phyloP scores from a whole-genome alignment of 2,329 filamentous ascomycete genomes.

The Paraphoma chrysanthemicola region DNA sequence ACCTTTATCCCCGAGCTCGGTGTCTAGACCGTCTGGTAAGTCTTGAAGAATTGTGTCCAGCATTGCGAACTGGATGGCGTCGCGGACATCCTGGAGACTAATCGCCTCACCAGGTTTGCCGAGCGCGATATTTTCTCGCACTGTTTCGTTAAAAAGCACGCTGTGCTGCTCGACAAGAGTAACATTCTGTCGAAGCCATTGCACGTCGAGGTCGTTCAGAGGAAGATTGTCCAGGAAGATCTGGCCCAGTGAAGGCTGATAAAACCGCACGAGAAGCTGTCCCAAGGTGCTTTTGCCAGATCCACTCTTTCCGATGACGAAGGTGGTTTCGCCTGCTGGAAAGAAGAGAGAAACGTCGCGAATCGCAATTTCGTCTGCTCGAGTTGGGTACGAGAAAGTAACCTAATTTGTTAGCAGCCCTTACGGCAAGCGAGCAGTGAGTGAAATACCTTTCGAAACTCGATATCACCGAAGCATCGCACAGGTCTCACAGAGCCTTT shows the following conservation, averaged over 20 bases:
- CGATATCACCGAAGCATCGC: conserved; percentile 70
- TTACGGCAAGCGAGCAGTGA: neutral
- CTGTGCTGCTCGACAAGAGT: conserved; percentile 84
- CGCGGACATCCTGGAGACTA: conserved; percentile 62
- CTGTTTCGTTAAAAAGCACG: conserved; percentile 79
- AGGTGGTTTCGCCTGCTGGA: conserved; percentile 74
- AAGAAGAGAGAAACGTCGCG: conserved; percentile 72
- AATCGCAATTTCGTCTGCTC: conserved; percentile 67
- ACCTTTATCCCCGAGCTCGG: conserved; percentile 73
- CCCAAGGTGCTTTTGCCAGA: conserved; percentile 92
- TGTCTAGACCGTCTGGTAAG: conserved; percentile 75
- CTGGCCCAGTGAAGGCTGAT: conserved; percentile 68
- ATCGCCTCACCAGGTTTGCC: conserved; percentile 64
- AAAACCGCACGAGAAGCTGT: conserved; percentile 80
- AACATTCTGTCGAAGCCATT: conserved; percentile 79
- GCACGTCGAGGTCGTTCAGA: conserved; percentile 66
- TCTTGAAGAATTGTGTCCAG: conserved; percentile 71
- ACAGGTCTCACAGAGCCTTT: conserved; percentile 29
- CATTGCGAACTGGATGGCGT: conserved; percentile 71
- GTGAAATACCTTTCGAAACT: conserved; percentile 69
- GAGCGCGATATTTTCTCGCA: conserved; percentile 79
- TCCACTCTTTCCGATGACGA: conserved; percentile 84
- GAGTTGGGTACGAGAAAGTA: conserved; percentile 82
- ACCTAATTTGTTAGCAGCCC: conserved; percentile 61
- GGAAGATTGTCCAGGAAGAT: conserved; percentile 73